Evolutionary conservation across 257 asterid species (phyloP), one percentile per base, ranked within the genome.

Genomic region (Jaltomata sinuosa): DNA sequence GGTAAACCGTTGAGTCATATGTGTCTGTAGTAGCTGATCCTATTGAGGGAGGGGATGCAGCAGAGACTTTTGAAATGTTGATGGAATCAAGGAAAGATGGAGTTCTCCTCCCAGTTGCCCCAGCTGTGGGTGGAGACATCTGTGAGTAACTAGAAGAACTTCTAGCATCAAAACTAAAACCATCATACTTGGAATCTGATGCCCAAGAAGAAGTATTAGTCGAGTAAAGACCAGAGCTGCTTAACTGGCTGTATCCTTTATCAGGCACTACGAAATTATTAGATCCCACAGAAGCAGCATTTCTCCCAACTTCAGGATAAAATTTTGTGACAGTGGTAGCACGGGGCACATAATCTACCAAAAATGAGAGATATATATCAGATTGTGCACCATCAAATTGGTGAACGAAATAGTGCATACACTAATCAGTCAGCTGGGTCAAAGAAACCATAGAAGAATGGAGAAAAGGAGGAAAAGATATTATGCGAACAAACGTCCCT

Each of bases 1-100:
- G 92, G 88, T 91, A 83, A 86, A 90, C 91, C 80, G 88, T 90
- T 55, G 96, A 90, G 87, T 88, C 86, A 61, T 85, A 87, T 83
- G 88, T 42, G 87, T 91, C 95, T 84, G 68, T 76, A 76, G 89
- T 89, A 85, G 84, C 88, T 34, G 91, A 83, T 67, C 69, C 94
- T 85, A 84, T 84, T 40, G 83, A 84, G 14, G 90, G 84, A 85
- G 89, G 84, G 55, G 92, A 86, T 71, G 92, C 84, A 81, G 94
- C 87, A 81, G 94, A 84, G 84, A 87, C 96, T 83, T 87, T 94
- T 18, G 96, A 87, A 82, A 93, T 85, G 88, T 90, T 94, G 86
- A 97, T 93, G 71, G 97, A 88, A 89, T 97, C 98, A 42, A 95
- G 99, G 84, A 97, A 97, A 47, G 98, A 94, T 38, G 98, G 98